Evolutionary conservation across 2,329 filamentous ascomycete species (phyloP), one percentile per base, ranked within the genome.

Genomic region (Aphanoascus verrucosus): DNA sequence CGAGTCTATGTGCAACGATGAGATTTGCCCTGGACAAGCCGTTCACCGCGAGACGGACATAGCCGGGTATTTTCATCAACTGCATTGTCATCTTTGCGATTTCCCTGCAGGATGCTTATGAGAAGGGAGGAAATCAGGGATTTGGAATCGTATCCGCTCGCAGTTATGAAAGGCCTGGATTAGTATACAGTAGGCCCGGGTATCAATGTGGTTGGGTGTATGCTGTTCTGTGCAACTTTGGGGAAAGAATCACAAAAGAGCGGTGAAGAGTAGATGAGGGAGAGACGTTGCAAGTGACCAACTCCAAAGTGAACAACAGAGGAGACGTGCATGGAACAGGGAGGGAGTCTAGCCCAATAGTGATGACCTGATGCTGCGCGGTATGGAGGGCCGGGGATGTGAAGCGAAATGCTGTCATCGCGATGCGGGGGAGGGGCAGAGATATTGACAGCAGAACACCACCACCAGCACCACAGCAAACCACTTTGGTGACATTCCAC

Each of bases 1-100:
- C 23, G 23, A 28, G 7, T 28, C 23, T 3, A 7, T 28, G 23
- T 28, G 38, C 17, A 41, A 19, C 15, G 15, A 6, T 19, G 19
- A 17, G 38, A 8, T 41, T 15, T 41, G 38, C 38, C 17, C 8
- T 14, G 15, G 15, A 41, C 38, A 50, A 42, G n/a, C 15, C 37
- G 32, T 43, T 37, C 48, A 50, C 48, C 8, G 38, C 23, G 32
- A 50, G 48, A 50, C 48, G 48, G 48, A 50, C 19, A 50, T 50
- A 42, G 48, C 48, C 48, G 48, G 34, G n/a, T 34, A 11, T 17
- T 34, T 35, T 5, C 23, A 14, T 49, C 34, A 5, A 14, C 1
- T 34, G 15, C 12, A 20, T 37, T 9, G 6, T 20, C 19, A 19
- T 2, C 20, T 23, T 38, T 1, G 37, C 20, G 14, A 17, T 42